Percentiles rank a stretch among this genome's conserved stretches.
Conservation (phyloP, 2,329 filamentous ascomycete species). For the Aspergillus oerlinghausenensis region DNA sequence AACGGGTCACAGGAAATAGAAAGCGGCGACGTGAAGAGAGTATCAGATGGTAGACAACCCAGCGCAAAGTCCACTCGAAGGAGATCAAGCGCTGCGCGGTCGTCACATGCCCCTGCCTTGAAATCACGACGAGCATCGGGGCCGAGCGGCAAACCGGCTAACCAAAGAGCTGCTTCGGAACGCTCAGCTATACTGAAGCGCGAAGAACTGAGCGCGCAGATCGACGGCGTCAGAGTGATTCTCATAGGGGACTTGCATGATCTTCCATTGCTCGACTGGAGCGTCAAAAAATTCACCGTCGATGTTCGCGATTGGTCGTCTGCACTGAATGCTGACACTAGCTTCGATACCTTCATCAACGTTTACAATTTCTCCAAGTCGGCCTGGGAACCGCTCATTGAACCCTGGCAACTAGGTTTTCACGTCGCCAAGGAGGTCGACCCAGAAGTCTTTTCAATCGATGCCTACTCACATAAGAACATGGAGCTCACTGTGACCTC, state of each 20-base stretch:
- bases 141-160: slow-evolving; percentile 33
- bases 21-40: slow-evolving; percentile 52
- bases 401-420: slow-evolving; percentile 94
- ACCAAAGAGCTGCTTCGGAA: slow-evolving; percentile 34
- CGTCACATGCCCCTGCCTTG: slow-evolving; percentile 41
- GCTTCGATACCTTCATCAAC: slow-evolving; percentile 91
- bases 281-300: slow-evolving; percentile 82
- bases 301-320: slow-evolving; percentile 88
- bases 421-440: slow-evolving; percentile 74
- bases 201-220: slow-evolving; percentile 78
- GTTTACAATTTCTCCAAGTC: slow-evolving; percentile 99
- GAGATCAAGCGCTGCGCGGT: slow-evolving; percentile 43
- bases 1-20: slow-evolving; percentile 43
- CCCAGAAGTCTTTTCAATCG: slow-evolving; percentile 73
- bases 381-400: slow-evolving; percentile 92
- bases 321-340: slow-evolving; percentile 78
- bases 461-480: slow-evolving; percentile 81
- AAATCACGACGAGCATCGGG: slow-evolving; percentile 45
- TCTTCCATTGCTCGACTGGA: slow-evolving; percentile 88
- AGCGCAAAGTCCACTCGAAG: slow-evolving; percentile 39
- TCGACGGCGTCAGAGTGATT: slow-evolving; percentile 87
- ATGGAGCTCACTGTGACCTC: slow-evolving; percentile 92
- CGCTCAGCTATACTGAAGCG: slow-evolving; percentile 55
- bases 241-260: slow-evolving; percentile 95
- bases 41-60: slow-evolving; percentile 40